Evolutionary conservation across 2,329 filamentous ascomycete genomes (phyloP).

Genomic region (Helotiales sp.): DNA sequence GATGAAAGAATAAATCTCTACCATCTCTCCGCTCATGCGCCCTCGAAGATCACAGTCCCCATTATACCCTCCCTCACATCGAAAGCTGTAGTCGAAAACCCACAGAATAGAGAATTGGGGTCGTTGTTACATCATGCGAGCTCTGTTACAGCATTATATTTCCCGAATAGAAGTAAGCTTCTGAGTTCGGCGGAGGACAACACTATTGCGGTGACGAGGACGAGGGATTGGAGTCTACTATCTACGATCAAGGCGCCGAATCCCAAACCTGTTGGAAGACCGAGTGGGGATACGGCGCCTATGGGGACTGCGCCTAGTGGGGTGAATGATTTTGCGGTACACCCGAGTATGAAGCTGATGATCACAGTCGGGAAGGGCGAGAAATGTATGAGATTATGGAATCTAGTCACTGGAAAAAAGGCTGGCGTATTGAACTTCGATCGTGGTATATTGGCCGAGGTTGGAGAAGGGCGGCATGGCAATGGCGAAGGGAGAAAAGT

Average conservation of each 20-base stretch:
- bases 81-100: constrained; percentile 78
- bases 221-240: constrained; percentile 85
- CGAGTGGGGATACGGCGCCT: constrained; percentile 86
- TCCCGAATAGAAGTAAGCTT: constrained; percentile 84
- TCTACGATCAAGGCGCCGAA: constrained; percentile 87
- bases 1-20: constrained; percentile 97
- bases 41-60: constrained; percentile 55
- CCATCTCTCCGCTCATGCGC: constrained; percentile 73
- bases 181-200: constrained; percentile 89
- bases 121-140: constrained; percentile 84
- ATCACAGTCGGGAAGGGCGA: constrained; percentile 89
- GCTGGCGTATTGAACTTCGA: constrained; percentile 88
- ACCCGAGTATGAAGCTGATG: constrained; percentile 96
- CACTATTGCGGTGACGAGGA: constrained; percentile 82
- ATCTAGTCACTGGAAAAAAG: constrained; percentile 93
- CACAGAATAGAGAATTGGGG: constrained; percentile 84
- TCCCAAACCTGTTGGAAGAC: constrained; percentile 75
- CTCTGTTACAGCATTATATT: constrained; percentile 75
- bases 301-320: constrained; percentile 80
- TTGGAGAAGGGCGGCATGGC: constrained; percentile 74
- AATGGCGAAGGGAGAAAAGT: constrained; percentile 83
- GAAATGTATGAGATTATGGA: constrained; percentile 91
- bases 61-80: constrained; percentile 67
- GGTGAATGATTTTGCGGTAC: constrained; percentile 91
- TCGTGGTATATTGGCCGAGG: constrained; percentile 67